Percentiles rank a stretch among this genome's conserved stretches.
Evolutionary conservation across 2,329 filamentous ascomycete genomes (phyloP).

Genomic region (Pseudomassariella vexata): DNA sequence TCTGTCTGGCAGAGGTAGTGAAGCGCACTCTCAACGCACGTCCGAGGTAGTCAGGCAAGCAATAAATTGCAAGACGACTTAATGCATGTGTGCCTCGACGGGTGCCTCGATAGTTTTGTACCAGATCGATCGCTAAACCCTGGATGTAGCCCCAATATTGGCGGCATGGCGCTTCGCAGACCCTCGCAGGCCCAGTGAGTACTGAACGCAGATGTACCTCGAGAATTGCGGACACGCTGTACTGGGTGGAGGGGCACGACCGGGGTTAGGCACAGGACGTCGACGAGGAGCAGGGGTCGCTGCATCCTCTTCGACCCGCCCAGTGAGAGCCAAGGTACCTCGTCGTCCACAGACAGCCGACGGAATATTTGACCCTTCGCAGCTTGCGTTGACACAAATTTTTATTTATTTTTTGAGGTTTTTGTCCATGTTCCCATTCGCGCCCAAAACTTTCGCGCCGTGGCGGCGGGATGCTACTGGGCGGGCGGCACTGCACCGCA

Average conservation of each 20-base stretch:
- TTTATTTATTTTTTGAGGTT: no score
- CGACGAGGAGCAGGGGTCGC: no score
- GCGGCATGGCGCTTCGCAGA: slow-evolving; percentile 25
- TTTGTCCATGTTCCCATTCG: no score
- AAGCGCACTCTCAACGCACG: background rate
- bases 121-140: slow-evolving; percentile 21
- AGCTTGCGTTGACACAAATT: no score
- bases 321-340: no score
- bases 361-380: no score
- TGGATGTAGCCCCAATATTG: slow-evolving; percentile 21
- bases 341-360: no score
- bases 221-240: background rate
- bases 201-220: slow-evolving; percentile 4
- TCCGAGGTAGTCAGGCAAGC: slow-evolving; percentile 8
- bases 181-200: slow-evolving; percentile 12
- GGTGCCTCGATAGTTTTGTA: slow-evolving; percentile 23
- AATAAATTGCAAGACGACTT: slow-evolving; percentile 9
- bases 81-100: slow-evolving; percentile 13
- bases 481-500: no score
- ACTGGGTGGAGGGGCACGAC: slow-evolving; percentile 7
- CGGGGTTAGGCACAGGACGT: slow-evolving; percentile 2
- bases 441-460: no score
- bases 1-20: background rate
- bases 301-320: no score
- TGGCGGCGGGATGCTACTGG: no score